Conservation (phyloP, 768 basidiomycete genomes). For the Tephrocybe rancida region DNA sequence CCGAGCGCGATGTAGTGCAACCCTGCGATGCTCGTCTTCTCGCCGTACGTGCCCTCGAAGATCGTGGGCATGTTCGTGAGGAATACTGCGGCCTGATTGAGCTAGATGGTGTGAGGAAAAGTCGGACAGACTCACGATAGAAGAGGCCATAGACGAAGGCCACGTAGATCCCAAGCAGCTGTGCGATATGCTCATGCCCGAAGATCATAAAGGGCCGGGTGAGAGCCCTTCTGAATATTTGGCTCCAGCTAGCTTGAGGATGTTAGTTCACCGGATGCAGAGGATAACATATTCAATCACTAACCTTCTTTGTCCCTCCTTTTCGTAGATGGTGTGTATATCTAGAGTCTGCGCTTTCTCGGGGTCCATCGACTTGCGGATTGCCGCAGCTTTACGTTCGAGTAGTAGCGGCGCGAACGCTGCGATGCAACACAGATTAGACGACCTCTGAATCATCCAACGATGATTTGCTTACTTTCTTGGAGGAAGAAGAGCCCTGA, state of each 20-base stretch:
- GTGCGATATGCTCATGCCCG: slow-evolving; percentile 62
- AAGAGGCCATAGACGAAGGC: slow-evolving; percentile 67
- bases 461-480: slow-evolving; percentile 52
- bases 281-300: slow-evolving; percentile 18
- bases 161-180: slow-evolving; percentile 68
- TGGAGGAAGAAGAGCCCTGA: slow-evolving; percentile 57
- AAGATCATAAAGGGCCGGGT: slow-evolving; percentile 73
- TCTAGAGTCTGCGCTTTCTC: slow-evolving; percentile 43
- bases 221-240: slow-evolving; percentile 54
- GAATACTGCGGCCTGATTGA: slow-evolving; percentile 50
- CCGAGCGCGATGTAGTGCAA: slow-evolving; percentile 76
- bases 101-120: background rate
- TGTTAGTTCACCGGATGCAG: background rate
- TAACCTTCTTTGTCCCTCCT: slow-evolving; percentile 42
- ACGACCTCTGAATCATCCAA: background rate
- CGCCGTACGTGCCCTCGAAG: slow-evolving; percentile 54
- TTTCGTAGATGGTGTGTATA: slow-evolving; percentile 53
- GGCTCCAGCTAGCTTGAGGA: slow-evolving; percentile 45
- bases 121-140: slow-evolving; percentile 46
- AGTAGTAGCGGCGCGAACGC: slow-evolving; percentile 47
- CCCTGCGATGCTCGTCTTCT: slow-evolving; percentile 60
- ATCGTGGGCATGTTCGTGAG: slow-evolving; percentile 66
- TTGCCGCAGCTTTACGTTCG: slow-evolving; percentile 50
- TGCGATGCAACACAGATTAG: slow-evolving; percentile 21
- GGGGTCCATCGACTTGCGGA: slow-evolving; percentile 45